Conservation (phyloP, 2,329 filamentous ascomycete genomes). For the Colletotrichum incanum region DNA sequence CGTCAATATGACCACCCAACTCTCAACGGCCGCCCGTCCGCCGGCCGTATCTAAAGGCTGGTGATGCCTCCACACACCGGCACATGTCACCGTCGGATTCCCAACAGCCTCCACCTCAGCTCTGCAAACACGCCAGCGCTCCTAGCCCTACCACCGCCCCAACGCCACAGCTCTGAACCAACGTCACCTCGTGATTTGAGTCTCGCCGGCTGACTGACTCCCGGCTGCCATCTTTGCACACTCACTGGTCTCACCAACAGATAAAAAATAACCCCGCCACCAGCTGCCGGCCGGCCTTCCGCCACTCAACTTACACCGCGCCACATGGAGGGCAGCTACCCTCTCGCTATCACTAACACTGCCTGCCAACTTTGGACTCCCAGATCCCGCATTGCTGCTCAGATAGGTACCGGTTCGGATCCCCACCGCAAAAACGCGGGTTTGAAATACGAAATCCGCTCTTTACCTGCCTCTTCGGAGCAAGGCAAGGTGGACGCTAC, state of each 20-base stretch:
- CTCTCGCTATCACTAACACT: not conserved
- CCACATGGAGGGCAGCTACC: constrained; percentile 29
- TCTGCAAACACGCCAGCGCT: not conserved
- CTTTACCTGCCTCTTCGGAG: not conserved
- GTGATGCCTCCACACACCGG: not conserved
- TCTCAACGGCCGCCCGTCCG: constrained; percentile 11
- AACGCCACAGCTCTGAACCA: constrained; percentile 1
- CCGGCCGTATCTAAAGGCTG: not conserved
- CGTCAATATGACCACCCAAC: constrained; percentile 2
- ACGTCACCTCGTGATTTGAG: constrained; percentile 5
- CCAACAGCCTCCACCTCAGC: not conserved
- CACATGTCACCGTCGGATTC: constrained; percentile 20
- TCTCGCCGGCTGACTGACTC: not conserved
- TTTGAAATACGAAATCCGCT: constrained; percentile 4
- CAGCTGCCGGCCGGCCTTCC: constrained; percentile 29
- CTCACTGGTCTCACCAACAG: constrained; percentile 22
- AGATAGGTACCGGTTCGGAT: not conserved
- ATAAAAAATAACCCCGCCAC: not conserved
- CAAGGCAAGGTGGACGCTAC: not conserved
- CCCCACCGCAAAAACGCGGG: not conserved
- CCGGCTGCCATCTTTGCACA: constrained; percentile 26
- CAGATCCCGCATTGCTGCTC: not conserved
- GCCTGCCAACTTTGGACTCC: not conserved
- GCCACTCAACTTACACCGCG: not conserved
- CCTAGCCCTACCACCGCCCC: not conserved